Evolutionary conservation across 768 basidiomycete species (phyloP).

Genomic region (Guyanaporus albipodus): DNA sequence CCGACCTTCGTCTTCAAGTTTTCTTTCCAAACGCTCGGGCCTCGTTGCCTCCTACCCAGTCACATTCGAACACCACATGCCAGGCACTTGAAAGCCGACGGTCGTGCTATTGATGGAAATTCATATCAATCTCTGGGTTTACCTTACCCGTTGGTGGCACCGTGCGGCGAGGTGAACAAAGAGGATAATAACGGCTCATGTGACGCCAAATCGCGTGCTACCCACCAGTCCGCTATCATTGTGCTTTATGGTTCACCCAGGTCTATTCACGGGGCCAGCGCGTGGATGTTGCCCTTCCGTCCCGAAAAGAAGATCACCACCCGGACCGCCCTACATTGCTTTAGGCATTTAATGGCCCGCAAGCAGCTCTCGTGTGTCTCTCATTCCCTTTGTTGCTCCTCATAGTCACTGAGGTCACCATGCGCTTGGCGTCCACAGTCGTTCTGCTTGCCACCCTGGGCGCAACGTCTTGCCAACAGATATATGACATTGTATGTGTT

Average conservation of each 20-base stretch:
- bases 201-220: not conserved
- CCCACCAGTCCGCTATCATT: not conserved
- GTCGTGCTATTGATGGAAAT: not conserved
- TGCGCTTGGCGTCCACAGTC: conserved; percentile 16
- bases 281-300: not conserved
- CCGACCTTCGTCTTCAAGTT: not conserved
- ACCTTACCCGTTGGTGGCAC: not conserved
- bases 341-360: conserved; percentile 17
- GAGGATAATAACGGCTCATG: not conserved
- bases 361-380: not conserved
- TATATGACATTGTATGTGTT: conserved; percentile 48
- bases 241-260: not conserved
- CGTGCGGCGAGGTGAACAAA: conserved; percentile 1
- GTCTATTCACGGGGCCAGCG: not conserved
- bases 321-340: conserved; percentile 3
- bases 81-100: not conserved
- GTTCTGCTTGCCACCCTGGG: conserved; percentile 19
- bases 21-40: not conserved
- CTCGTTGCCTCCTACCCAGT: not conserved
- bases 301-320: conserved; percentile 1
- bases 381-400: conserved; percentile 2
- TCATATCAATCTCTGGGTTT: not conserved
- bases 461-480: conserved; percentile 42
- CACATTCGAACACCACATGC: not conserved
- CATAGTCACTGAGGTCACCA: conserved; percentile 2